These are phyloP conservation scores for Thuidium tamariscinum DNA, from an alignment of 225 moss, liverwort and hornwort species.

Conservation along the genomic window DNA sequence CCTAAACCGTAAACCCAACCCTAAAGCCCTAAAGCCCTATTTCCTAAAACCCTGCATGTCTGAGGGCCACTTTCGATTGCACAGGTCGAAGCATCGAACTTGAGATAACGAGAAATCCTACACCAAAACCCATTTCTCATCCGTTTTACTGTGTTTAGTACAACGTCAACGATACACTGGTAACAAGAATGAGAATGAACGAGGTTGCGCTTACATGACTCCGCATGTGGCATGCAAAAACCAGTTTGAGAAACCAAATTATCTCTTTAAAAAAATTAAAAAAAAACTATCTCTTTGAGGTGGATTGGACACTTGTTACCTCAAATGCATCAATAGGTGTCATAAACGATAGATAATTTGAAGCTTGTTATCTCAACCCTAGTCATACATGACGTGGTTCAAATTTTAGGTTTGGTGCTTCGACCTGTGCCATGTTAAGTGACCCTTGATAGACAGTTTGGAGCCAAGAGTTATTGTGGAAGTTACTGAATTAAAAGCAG, in stretches of 20 bases:
- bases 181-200: neutral
- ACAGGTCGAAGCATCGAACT: neutral
- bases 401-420: neutral
- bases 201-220: neutral
- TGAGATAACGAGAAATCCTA: neutral
- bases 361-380: neutral
- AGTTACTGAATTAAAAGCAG: neutral
- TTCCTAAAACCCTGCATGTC: neutral
- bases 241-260: neutral
- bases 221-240: neutral
- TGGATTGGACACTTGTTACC: neutral
- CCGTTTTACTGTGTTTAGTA: neutral
- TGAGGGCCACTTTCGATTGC: neutral
- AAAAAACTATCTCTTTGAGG: neutral
- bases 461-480: neutral
- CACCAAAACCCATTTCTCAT: neutral
- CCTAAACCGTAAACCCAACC: neutral
- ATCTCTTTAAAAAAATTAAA: no score
- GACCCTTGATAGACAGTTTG: neutral
- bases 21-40: neutral
- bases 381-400: neutral
- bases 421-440: neutral
- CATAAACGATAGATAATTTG: neutral
- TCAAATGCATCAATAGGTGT: neutral
- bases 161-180: neutral